These are phyloP conservation scores for Macrocybe gigantea DNA, from an alignment of 768 basidiomycete species.

Conservation along the genomic window DNA sequence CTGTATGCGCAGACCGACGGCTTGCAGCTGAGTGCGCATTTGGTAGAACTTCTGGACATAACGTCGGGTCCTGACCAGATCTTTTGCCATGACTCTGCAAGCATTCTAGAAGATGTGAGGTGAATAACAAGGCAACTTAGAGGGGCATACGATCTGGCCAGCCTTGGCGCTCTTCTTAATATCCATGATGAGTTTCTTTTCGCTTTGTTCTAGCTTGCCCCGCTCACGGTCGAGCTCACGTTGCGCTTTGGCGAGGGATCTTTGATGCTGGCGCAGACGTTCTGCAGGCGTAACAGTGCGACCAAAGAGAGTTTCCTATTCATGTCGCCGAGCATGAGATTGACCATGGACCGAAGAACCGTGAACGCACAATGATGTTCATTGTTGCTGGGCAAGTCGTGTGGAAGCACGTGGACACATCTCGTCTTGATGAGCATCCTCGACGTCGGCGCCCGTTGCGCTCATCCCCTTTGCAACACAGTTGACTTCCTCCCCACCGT, in stretches of 20 bases:
- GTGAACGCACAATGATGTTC: conserved; percentile 68
- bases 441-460: conserved; percentile 60
- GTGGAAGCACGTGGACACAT: neutral
- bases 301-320: conserved; percentile 91
- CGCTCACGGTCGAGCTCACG: conserved; percentile 97
- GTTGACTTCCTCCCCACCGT: conserved; percentile 76
- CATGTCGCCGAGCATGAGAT: conserved; percentile 8
- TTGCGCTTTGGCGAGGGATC: conserved; percentile 93
- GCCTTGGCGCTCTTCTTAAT: conserved; percentile 96
- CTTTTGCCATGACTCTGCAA: conserved; percentile 99
- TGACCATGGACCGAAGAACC: neutral
- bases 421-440: conserved; percentile 17
- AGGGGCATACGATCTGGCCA: conserved; percentile 75
- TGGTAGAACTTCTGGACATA: conserved; percentile 98
- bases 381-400: conserved; percentile 24
- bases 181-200: conserved; percentile 93
- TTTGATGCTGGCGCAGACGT: conserved; percentile 93
- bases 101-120: conserved; percentile 62
- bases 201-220: conserved; percentile 87
- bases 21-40: conserved; percentile 98
- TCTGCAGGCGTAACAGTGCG: conserved; percentile 94
- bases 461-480: conserved; percentile 48
- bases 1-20: conserved; percentile 92
- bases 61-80: conserved; percentile 90
- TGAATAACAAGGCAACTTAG: conserved; percentile 5